These are phyloP conservation scores for Coemansia sp. DNA, from an alignment of 192 early-diverging fungal species.

Conservation along the genomic window DNA sequence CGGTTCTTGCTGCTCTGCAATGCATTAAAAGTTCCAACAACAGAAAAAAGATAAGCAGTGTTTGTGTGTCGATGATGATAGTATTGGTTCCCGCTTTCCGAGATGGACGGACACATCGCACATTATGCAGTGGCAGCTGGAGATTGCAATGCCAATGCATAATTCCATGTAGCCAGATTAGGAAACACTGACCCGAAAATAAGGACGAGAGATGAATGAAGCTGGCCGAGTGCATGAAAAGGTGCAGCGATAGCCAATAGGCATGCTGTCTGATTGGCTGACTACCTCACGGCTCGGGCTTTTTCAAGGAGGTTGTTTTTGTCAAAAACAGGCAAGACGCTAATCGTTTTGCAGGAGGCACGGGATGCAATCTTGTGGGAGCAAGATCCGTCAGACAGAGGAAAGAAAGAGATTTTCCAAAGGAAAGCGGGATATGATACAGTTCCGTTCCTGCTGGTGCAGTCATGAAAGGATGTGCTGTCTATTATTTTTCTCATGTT, in stretches of 20 bases:
- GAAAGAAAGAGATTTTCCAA: too few species aligned
- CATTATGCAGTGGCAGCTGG: too few species aligned
- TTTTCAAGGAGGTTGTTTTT: constrained; percentile 9
- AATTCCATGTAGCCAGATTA: background rate
- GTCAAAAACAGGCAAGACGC: background rate
- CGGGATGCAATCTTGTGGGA: too few species aligned
- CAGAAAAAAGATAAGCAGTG: background rate
- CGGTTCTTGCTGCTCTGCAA: too few species aligned
- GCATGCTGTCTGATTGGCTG: background rate
- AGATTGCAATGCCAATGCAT: background rate
- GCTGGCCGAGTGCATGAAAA: background rate
- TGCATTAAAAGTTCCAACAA: background rate
- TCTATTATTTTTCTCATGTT: background rate
- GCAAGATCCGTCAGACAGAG: too few species aligned
- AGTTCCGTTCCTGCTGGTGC: too few species aligned
- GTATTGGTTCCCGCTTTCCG: too few species aligned
- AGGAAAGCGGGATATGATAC: too few species aligned
- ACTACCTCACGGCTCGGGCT: constrained; percentile 6
- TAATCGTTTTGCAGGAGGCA: background rate
- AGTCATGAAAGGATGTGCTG: background rate
- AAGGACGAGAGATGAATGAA: background rate
- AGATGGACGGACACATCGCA: too few species aligned
- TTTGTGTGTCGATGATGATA: too few species aligned
- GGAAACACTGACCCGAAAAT: constrained; percentile 6
- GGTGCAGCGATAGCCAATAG: background rate